Conservation (phyloP, 306 rosid species). For the Ceratonia siliqua region DNA sequence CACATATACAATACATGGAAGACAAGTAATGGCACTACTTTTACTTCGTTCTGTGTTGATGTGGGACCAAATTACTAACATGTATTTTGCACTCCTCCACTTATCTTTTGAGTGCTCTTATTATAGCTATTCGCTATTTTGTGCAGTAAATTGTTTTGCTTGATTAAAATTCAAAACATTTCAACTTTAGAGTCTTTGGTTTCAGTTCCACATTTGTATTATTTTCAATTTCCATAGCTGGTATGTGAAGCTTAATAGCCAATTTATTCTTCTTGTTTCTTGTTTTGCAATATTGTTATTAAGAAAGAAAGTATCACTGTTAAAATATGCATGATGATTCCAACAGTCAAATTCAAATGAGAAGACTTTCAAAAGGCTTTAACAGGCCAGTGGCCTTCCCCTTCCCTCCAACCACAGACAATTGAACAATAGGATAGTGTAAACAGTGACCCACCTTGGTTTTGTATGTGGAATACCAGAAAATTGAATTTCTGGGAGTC, state of each 20-base stretch:
- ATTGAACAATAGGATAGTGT: no score
- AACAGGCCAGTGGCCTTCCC: no score
- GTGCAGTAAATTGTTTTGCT: neutral
- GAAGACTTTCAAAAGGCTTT: neutral
- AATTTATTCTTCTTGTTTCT: slow-evolving; percentile 6
- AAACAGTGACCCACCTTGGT: neutral
- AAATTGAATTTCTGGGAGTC: neutral
- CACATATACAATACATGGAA: neutral
- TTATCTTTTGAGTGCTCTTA: neutral
- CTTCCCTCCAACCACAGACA: no score
- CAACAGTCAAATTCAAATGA: slow-evolving; percentile 8
- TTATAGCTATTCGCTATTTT: neutral
- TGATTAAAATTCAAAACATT: neutral
- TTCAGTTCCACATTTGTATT: slow-evolving; percentile 21
- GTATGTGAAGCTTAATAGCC: neutral
- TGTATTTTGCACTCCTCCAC: neutral
- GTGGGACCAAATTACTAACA: neutral
- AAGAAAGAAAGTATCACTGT: neutral
- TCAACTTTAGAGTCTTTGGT: neutral
- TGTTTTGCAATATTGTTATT: neutral
- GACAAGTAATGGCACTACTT: neutral
- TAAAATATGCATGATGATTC: neutral
- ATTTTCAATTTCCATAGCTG: neutral
- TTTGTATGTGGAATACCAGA: neutral
- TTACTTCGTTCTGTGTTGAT: neutral